A percentile compares a stretch with the other conserved stretches of the same genome.
phyloP scores from a whole-genome alignment of 169 alveolate species.

The Perkinsus chesapeaki region DNA sequence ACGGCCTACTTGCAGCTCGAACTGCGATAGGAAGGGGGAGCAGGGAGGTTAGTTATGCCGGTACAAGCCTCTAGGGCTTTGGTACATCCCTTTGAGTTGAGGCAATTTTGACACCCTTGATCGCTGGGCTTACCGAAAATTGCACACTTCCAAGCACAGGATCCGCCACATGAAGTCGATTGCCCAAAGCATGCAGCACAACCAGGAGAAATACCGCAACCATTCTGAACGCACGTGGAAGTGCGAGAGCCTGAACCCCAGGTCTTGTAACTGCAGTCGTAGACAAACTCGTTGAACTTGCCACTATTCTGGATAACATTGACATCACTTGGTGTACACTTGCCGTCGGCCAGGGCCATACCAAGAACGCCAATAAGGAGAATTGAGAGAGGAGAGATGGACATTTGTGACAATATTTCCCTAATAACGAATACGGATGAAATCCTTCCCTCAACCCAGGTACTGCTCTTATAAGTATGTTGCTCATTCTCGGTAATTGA shows the following conservation, averaged over 20 bases:
- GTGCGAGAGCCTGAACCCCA: not conserved
- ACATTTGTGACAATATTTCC: too few species aligned
- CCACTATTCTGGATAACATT: not conserved
- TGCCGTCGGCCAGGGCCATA: not conserved
- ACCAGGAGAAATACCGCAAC: not conserved
- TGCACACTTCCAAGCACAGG: not conserved
- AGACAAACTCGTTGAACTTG: not conserved
- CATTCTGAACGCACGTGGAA: not conserved
- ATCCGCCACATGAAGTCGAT: not conserved
- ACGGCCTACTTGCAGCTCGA: not conserved
- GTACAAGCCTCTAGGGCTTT: not conserved
- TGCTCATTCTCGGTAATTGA: too few species aligned
- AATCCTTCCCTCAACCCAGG: too few species aligned
- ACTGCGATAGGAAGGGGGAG: not conserved
- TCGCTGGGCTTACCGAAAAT: not conserved
- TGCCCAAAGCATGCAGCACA: not conserved
- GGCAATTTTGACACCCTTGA: not conserved
- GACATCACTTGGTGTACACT: not conserved
- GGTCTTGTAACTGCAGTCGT: not conserved
- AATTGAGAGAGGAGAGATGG: too few species aligned
- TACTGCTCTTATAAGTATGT: too few species aligned
- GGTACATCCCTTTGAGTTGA: not conserved
- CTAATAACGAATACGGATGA: too few species aligned
- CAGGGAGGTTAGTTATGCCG: not conserved
- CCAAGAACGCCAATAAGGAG: too few species aligned